Base-by-base conservation (phyloP, 192 early-diverging fungal genomes). In the Coemansia sp. region DNA sequence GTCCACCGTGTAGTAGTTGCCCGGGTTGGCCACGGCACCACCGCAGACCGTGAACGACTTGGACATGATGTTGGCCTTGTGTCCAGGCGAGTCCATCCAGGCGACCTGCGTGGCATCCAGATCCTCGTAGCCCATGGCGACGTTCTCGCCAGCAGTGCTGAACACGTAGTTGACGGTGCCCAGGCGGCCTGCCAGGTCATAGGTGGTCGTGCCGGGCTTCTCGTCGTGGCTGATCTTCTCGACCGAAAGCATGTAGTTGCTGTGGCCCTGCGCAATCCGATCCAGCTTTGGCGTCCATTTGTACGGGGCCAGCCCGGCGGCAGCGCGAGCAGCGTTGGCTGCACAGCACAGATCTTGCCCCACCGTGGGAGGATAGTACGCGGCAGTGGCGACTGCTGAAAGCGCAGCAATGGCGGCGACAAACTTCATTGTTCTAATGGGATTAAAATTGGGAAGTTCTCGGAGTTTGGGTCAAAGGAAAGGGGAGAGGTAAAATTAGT, bases 1-100 rank as follows among this genome's bases (percentile, higher is more conserved):
- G 65, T 79, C 48, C 10, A 65, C 46, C 11, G 76, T 72, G 55
- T 48, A 59, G 52, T 19, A 79, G 43, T 40, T 33, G 1, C 70
- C 62, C 28, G 65, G 38, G 54, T 53, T 46, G 39, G 60, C 39
- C 37, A 54, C 47, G n/a, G 57, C 79, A 16, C 69, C 71, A 16
- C 81, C 81, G 59, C 78, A 81, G 21, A 79, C 68, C 26, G 70
- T 81, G 56, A 54, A 75, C 23, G 23, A 50, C 1, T n/a, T 3
- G 37, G 54, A 37, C 40, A 83, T 11, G 40, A 83, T 81, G 78
- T 83, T 83, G 39, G 50, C 76, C 4, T 53, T 15, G 62, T 83
- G 81, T 15, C 62, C 71, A 1, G 19, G 15, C 16, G 79, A 81
- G 41, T 65, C 51, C 75, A 83, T 79, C 81, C 81, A 83, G 6